A percentile compares a stretch with the other conserved stretches of the same genome.
Evolutionary conservation across 2,329 filamentous ascomycete genomes (phyloP).

Genomic region (Colletotrichum caudatum): DNA sequence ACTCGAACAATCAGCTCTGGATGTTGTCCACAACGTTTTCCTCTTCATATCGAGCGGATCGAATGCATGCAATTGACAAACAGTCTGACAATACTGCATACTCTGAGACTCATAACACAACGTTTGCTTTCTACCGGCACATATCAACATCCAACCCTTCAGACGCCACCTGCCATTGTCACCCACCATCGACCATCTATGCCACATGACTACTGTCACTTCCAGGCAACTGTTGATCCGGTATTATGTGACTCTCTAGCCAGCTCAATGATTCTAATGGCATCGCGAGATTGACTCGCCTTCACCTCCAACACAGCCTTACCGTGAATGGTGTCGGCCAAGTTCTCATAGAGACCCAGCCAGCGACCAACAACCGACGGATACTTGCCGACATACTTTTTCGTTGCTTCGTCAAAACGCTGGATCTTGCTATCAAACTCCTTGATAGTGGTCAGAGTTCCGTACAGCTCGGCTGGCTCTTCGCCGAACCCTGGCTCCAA

Average conservation of each 20-base stretch:
- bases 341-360: constrained; percentile 55
- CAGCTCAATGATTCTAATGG: constrained; percentile 55
- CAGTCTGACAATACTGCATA: neutral
- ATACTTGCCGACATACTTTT: constrained; percentile 53
- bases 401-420: constrained; percentile 47
- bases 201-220: neutral
- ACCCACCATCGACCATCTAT: neutral
- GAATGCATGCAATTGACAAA: neutral
- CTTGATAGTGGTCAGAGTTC: constrained; percentile 52
- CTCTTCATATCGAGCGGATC: neutral
- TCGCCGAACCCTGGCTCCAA: constrained; percentile 49
- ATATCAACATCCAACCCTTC: neutral
- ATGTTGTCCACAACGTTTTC: neutral
- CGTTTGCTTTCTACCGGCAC: neutral
- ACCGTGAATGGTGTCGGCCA: constrained; percentile 55
- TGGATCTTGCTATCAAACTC: constrained; percentile 51
- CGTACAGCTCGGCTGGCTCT: constrained; percentile 49
- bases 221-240: constrained; percentile 49
- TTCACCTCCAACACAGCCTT: constrained; percentile 54
- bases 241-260: constrained; percentile 54
- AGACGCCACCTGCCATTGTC: neutral
- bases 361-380: constrained; percentile 55
- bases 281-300: constrained; percentile 54
- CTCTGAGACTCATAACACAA: neutral
- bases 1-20: neutral